Evolutionary conservation across 2,329 filamentous ascomycete species (phyloP).

Genomic region (Monosporascus sp.): DNA sequence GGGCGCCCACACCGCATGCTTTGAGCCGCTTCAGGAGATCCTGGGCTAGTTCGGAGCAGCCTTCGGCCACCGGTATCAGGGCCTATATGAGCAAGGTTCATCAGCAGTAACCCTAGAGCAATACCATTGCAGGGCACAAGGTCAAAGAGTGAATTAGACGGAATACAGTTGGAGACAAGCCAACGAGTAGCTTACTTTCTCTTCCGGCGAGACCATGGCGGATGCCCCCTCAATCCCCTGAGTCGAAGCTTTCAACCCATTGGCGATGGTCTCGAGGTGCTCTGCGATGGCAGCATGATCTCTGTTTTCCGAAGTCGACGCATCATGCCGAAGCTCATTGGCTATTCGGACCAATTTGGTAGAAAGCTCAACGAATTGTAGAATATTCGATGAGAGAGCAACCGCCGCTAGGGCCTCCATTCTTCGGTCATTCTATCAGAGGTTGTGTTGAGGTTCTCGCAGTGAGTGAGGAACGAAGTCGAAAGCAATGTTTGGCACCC

Average conservation of each 20-base stretch:
- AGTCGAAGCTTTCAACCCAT: conserved; percentile 7
- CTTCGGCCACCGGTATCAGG: conserved; percentile 9
- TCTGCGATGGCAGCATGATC: conserved; percentile 7
- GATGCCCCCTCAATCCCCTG: conserved; percentile 8
- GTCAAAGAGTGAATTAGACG: background rate
- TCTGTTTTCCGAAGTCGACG: conserved; percentile 12
- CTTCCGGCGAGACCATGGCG: conserved; percentile 3
- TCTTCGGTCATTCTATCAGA: background rate
- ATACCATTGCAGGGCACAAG: no score
- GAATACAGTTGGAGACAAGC: background rate
- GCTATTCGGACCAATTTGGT: conserved; percentile 9
- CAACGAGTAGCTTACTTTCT: conserved; percentile 3
- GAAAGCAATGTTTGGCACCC: no score
- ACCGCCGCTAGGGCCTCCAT: conserved; percentile 17
- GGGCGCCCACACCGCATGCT: conserved; percentile 6
- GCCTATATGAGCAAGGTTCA: background rate
- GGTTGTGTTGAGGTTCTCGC: no score
- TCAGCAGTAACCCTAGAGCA: no score
- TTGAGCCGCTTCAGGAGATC: conserved; percentile 9
- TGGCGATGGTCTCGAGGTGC: conserved; percentile 8
- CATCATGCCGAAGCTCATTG: conserved; percentile 11
- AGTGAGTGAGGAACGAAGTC: no score
- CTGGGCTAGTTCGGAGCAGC: conserved; percentile 11
- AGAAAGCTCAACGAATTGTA: conserved; percentile 13
- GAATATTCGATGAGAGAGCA: conserved; percentile 15